Base-by-base conservation (phyloP, 2,329 filamentous ascomycete species). In the Magnaporthiopsis rhizophila region DNA sequence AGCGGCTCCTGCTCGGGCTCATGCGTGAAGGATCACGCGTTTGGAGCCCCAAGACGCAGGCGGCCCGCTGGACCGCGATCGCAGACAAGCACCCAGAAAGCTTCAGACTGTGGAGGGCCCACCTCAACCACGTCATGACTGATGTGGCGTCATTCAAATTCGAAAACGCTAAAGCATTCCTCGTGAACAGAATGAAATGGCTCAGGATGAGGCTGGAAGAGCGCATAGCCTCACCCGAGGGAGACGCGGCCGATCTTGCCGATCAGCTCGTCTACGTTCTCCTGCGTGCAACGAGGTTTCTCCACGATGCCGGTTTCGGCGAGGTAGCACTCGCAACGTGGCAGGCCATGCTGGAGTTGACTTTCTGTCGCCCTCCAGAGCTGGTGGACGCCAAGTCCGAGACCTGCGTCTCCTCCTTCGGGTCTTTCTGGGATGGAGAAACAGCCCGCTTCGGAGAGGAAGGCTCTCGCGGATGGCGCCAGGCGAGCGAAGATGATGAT, bases 371-470 rank as follows among this genome's bases (percentile, higher is more conserved):
- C 3, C 86, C 89, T 3, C 62, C 69, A 3, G 64, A 71, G 6
- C 62, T 76, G 3, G 64, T 70, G n/a, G 60, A 70, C 57, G 68
- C 69, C 2, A 64, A 11, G 21, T 58, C 50, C 28, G 62, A n/a
- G 11, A 56, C 61, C 21, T 58, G 58, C 13, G 59, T 67, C 21
- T 61, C 26, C n/a, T 58, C 57, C 80, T 90, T 97, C 66, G 79
- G 84, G 61, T 82, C 87, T 2, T 97, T 95, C 67, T 98, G 95
- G 95, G 92, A 97, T 65, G 90, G 87, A 65, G 94, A 97, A 71
- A 81, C 86, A 0, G 80, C 89, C 0, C 85, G 94, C 7, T 83
- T 97, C 64, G 94, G 94, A 12, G 94, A 98, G 69, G 71, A 76
- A 0, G 80, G 79, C 2, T 88, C 91, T 3, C 79, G 81, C 66